Evolutionary conservation across 2,329 filamentous ascomycete genomes (phyloP).

Genomic region (Colletotrichum navitas): DNA sequence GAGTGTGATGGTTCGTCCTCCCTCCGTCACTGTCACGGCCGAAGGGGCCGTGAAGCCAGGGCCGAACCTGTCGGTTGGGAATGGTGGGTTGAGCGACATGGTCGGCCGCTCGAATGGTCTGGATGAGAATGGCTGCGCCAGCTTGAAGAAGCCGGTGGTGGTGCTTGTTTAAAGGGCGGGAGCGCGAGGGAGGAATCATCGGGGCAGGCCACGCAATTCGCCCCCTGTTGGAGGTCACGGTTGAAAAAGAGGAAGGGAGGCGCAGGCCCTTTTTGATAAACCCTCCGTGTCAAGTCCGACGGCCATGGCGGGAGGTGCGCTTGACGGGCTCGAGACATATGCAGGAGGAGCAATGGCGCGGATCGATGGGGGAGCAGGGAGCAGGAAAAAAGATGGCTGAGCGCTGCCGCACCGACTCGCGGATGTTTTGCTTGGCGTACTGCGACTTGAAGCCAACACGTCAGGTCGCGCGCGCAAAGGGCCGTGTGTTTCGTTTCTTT

Average conservation of each 20-base stretch:
- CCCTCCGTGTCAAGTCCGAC: slow-evolving; percentile 36
- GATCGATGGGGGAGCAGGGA: neutral
- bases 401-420: slow-evolving; percentile 31
- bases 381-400: slow-evolving; percentile 2
- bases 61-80: slow-evolving; percentile 36
- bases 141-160: slow-evolving; percentile 11
- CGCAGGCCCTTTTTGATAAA: slow-evolving; percentile 40
- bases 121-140: slow-evolving; percentile 35
- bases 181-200: slow-evolving; percentile 8
- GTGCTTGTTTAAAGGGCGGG: slow-evolving; percentile 16
- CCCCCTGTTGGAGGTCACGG: slow-evolving; percentile 4
- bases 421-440: slow-evolving; percentile 19
- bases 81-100: slow-evolving; percentile 27
- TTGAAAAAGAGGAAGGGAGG: slow-evolving; percentile 13
- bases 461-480: slow-evolving; percentile 23
- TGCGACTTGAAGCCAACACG: slow-evolving; percentile 35
- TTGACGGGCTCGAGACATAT: slow-evolving; percentile 3
- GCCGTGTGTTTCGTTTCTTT: slow-evolving; percentile 17
- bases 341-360: slow-evolving; percentile 5
- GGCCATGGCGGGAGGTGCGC: slow-evolving; percentile 32
- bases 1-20: slow-evolving; percentile 22
- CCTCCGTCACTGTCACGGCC: slow-evolving; percentile 19
- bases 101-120: slow-evolving; percentile 22
- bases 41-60: slow-evolving; percentile 36
- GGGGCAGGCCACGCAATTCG: slow-evolving; percentile 21